Conservation (phyloP, 1,284 basidiomycete genomes). For the Mycosarcoma mackinlayi region DNA sequence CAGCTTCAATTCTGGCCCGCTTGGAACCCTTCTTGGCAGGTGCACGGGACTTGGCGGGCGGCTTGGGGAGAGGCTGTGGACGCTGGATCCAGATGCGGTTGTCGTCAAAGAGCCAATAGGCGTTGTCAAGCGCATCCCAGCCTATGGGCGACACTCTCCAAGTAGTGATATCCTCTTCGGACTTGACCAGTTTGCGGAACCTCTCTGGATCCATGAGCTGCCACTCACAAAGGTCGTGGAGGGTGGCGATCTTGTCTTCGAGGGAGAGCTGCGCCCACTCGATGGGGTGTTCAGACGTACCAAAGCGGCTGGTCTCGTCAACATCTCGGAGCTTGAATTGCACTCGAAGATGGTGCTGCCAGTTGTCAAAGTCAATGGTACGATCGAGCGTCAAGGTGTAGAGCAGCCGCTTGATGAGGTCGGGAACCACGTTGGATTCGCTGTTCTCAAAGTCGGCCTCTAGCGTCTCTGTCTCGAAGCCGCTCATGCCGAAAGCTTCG, state of each 20-base stretch:
- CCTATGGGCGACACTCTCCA: conserved; percentile 83
- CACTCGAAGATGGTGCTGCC: conserved; percentile 50
- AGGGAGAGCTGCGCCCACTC: conserved; percentile 71
- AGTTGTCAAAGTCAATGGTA: conserved; percentile 67
- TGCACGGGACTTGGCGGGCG: conserved; percentile 24
- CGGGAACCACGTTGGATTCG: conserved; percentile 69
- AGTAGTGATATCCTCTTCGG: conserved; percentile 70
- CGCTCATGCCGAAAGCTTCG: conserved; percentile 64
- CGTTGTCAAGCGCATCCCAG: conserved; percentile 81
- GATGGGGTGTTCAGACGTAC: conserved; percentile 55
- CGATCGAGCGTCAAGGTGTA: conserved; percentile 71
- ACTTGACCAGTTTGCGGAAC: conserved; percentile 71
- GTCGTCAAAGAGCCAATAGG: conserved; percentile 88
- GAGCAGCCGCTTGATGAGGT: conserved; percentile 70
- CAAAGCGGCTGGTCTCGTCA: conserved; percentile 38
- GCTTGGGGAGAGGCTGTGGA: conserved; percentile 67
- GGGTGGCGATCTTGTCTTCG: conserved; percentile 69
- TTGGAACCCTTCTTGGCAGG: conserved; percentile 54
- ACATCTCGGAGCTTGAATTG: conserved; percentile 51
- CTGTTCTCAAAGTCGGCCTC: conserved; percentile 71
- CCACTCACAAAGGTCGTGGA: conserved; percentile 71
- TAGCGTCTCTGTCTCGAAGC: conserved; percentile 66
- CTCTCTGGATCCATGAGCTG: conserved; percentile 71
- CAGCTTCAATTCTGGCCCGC: conserved; percentile 30
- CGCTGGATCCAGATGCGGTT: conserved; percentile 88